Evolutionary conservation across 106 monocot genomes (phyloP).

Genomic region (Dendrobium nobile): DNA sequence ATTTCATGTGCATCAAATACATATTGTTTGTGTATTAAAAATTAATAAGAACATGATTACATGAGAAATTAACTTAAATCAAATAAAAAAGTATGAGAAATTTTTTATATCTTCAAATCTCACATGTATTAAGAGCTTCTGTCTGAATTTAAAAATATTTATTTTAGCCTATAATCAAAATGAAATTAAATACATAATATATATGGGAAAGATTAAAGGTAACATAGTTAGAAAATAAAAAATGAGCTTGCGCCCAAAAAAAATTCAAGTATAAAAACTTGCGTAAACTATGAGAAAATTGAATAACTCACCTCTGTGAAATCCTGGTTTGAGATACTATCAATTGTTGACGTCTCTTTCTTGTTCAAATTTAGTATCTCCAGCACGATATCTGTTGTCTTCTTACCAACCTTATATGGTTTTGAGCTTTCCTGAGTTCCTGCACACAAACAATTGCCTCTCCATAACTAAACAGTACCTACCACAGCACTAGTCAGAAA

Average conservation of each 20-base stretch:
- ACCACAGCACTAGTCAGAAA: neutral
- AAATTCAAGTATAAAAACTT: neutral
- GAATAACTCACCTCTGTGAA: slow-evolving; percentile 72
- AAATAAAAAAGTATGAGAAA: too few relatives aligned
- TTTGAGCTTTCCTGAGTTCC: slow-evolving; percentile 57
- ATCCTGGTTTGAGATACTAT: slow-evolving; percentile 93
- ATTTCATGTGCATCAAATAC: too few relatives aligned
- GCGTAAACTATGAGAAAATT: neutral
- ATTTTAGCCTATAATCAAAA: too few relatives aligned
- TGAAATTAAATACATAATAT: too few relatives aligned
- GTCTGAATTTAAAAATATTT: too few relatives aligned
- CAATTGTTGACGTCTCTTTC: slow-evolving; percentile 62
- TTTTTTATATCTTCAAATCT: too few relatives aligned
- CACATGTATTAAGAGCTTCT: too few relatives aligned
- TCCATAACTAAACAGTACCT: neutral
- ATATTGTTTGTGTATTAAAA: too few relatives aligned
- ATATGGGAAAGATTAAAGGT: too few relatives aligned
- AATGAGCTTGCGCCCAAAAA: neutral
- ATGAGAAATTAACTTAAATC: too few relatives aligned
- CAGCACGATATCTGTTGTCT: slow-evolving; percentile 62
- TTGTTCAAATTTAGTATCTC: slow-evolving; percentile 91
- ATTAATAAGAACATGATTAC: too few relatives aligned
- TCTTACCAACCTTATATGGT: slow-evolving; percentile 85
- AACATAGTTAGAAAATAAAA: too few relatives aligned
- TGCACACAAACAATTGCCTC: slow-evolving; percentile 15